phyloP scores from a whole-genome alignment of 257 asterid genomes.

The Dorcoceras hygrometricum region DNA sequence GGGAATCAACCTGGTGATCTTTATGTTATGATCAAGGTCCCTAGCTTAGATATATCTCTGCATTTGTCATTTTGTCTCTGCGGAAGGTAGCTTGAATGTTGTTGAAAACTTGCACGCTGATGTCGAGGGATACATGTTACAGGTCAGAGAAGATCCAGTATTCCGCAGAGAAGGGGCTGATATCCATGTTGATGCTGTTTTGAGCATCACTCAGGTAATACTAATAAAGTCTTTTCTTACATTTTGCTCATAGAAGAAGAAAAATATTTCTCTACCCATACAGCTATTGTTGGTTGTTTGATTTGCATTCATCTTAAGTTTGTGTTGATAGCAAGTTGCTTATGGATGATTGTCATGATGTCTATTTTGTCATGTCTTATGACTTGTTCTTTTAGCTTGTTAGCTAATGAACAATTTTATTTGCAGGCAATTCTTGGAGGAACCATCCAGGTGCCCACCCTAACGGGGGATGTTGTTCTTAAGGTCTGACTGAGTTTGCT shows the following conservation, averaged over 20 bases:
- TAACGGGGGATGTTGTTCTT: slow-evolving; percentile 88
- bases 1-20: slow-evolving; percentile 91
- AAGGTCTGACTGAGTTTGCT: slow-evolving; percentile 49
- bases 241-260: slow-evolving; percentile 19
- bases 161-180: slow-evolving; percentile 92
- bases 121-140: slow-evolving; percentile 25
- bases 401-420: slow-evolving; percentile 24
- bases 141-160: slow-evolving; percentile 97
- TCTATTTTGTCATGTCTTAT: slow-evolving; percentile 6
- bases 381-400: neutral
- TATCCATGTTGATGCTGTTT: slow-evolving; percentile 80
- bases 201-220: slow-evolving; percentile 88
- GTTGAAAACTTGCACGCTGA: slow-evolving; percentile 12
- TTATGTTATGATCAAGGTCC: slow-evolving; percentile 68
- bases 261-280: slow-evolving; percentile 6
- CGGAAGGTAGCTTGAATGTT: neutral
- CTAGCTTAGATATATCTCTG: slow-evolving; percentile 22
- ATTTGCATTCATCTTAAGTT: slow-evolving; percentile 3
- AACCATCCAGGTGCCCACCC: slow-evolving; percentile 88
- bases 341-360: slow-evolving; percentile 10
- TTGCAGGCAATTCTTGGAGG: slow-evolving; percentile 98
- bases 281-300: neutral
- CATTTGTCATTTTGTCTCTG: slow-evolving; percentile 7
- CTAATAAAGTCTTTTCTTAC: slow-evolving; percentile 1
- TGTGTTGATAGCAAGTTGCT: neutral